Base-by-base conservation (phyloP, 768 basidiomycete genomes). In the Gymnopilus dilepis region DNA sequence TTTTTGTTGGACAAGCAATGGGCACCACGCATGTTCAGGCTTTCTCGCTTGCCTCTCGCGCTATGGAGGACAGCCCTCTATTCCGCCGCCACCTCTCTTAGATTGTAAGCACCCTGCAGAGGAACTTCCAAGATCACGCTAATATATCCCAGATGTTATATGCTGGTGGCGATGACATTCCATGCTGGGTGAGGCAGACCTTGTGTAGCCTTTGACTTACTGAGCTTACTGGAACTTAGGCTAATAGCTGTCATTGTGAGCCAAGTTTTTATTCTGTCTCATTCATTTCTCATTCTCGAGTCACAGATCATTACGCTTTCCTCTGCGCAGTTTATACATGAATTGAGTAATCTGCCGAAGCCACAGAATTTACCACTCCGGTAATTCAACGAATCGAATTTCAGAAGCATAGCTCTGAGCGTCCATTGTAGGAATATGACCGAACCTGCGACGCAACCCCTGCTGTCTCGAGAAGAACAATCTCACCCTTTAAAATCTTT, bases 141-240 rank as follows among this genome's bases (percentile, higher is more conserved):
- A 40, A 4, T 19, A n/a, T 34, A 41, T 45, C 53, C 56, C 40
- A 91, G 89, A 58, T 73, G 83, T 61, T 91, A 91, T 68, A 91
- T 92, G 89, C 80, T 92, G 15, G 77, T 88, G 54, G 82, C 86
- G 24, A 91, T 91, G 88, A 85, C 89, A 21, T 84, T 88, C 63
- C 84, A 90, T 57, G 58, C 85, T n/a, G 83, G 87, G 90, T 90
- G 68, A 72, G 88, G 79, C 9, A 2, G 21, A 37, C 42, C 37
- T 22, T 22, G 47, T 54, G n/a, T 55, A 6, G 55, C 22, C 21
- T 45, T n/a, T 41, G 22, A 22, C 42, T 47, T 24, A 26, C 24
- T 15, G 34, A 37, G 34, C 8, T 59, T 60, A 52, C 60, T 59
- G 22, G 28, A 51, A 30, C 13, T 0, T 65, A 86, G 86, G 34